phyloP scores from a whole-genome alignment of 768 basidiomycete species.

The Serendipita sp. region DNA sequence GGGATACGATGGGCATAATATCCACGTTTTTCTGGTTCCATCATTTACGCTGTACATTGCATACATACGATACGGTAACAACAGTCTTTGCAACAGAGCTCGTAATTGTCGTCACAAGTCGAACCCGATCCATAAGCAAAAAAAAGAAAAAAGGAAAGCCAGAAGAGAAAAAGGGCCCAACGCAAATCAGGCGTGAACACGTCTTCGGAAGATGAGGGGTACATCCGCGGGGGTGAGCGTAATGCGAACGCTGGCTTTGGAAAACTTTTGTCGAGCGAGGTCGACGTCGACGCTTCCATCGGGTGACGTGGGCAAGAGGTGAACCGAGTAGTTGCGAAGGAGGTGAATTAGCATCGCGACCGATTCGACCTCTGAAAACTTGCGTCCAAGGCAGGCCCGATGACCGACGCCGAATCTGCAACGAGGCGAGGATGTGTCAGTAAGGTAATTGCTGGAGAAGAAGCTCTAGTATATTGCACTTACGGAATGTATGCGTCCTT shows the following conservation, averaged over 20 bases:
- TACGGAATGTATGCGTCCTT: slow-evolving; percentile 6
- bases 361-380: slow-evolving; percentile 6
- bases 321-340: background rate
- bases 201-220: background rate
- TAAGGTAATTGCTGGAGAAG: background rate
- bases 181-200: background rate
- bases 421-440: background rate
- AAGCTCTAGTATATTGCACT: background rate
- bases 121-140: background rate
- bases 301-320: background rate
- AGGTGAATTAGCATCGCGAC: slow-evolving; percentile 1
- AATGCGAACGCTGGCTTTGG: slow-evolving; percentile 1
- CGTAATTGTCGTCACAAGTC: too few species aligned
- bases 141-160: background rate
- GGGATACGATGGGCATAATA: too few species aligned
- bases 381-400: slow-evolving; percentile 3
- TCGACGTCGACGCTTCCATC: background rate
- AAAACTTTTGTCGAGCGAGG: background rate
- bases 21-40: too few species aligned
- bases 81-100: too few species aligned
- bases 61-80: too few species aligned
- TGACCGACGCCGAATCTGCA: slow-evolving; percentile 1
- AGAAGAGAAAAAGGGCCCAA: background rate
- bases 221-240: background rate
- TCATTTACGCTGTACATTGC: too few species aligned